Conservation (phyloP, 2,329 filamentous ascomycete genomes). For the Xylaria sp. region DNA sequence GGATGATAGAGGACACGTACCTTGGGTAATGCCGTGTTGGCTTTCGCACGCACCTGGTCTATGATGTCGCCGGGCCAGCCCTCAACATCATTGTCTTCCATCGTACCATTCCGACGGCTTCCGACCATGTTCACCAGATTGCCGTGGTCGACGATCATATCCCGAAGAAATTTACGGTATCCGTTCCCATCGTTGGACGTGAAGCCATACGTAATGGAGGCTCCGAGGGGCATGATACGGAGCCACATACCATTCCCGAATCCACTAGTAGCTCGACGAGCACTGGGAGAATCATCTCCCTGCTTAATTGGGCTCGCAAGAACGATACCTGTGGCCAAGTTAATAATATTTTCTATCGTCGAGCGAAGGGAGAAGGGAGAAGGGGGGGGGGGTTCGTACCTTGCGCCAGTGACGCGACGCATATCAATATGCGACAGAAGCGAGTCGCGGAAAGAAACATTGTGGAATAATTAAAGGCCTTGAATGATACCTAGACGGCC, state of each 20-base stretch:
- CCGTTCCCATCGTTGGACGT: conserved; percentile 51
- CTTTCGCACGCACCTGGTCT: conserved; percentile 50
- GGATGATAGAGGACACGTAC: conserved; percentile 5
- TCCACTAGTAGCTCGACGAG: conserved; percentile 19
- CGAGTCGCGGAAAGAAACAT: conserved; percentile 20
- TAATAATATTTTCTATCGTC: background rate
- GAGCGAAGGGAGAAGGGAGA: no score
- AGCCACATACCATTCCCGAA: conserved; percentile 45
- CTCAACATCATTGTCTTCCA: conserved; percentile 53
- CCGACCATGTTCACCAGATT: conserved; percentile 54
- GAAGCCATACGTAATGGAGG: conserved; percentile 53
- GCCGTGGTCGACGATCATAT: conserved; percentile 48
- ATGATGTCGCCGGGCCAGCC: conserved; percentile 53
- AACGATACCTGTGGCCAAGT: conserved; percentile 22
- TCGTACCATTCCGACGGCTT: conserved; percentile 50
- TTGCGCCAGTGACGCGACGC: conserved; percentile 20
- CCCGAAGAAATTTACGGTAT: conserved; percentile 52
- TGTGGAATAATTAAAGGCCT: background rate
- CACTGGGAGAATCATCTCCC: background rate
- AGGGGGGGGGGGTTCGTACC: conserved; percentile 6
- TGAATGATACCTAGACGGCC: background rate
- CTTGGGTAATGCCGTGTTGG: conserved; percentile 43
- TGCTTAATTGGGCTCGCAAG: conserved; percentile 10
- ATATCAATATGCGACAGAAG: conserved; percentile 23
- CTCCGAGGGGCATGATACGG: conserved; percentile 54